Evolutionary conservation across 305 asterid species (phyloP).

Genomic region (Fraxinus sp.): DNA sequence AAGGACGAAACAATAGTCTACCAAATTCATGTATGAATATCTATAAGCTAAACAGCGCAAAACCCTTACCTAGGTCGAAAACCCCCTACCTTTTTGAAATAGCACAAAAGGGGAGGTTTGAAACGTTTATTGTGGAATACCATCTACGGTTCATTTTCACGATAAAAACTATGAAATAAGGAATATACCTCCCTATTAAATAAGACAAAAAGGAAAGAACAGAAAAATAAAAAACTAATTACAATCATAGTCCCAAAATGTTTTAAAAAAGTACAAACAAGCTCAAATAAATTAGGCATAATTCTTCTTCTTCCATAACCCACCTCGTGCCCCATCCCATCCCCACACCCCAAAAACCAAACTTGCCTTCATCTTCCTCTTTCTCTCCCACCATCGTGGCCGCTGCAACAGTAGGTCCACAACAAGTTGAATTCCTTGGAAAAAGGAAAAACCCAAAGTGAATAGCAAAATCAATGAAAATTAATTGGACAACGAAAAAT

Average conservation of each 20-base stretch:
- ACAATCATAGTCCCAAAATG: background rate
- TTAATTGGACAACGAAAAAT: background rate
- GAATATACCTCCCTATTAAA: background rate
- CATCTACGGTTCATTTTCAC: background rate
- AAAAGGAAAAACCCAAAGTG: background rate
- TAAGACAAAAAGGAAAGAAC: background rate
- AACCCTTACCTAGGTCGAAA: no score
- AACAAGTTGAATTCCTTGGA: no score
- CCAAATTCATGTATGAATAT: background rate
- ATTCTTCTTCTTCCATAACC: no score
- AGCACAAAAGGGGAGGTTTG: background rate
- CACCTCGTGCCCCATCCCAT: no score
- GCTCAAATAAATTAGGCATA: no score
- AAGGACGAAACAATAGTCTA: background rate
- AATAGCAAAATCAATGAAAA: background rate
- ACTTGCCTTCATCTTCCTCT: no score
- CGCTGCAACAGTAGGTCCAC: no score
- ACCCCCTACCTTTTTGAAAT: background rate
- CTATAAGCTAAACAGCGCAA: background rate
- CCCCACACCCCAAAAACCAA: no score
- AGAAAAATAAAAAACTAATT: no score
- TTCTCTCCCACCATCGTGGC: no score
- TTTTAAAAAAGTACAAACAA: background rate
- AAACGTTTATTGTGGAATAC: background rate
- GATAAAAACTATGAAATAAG: background rate